Base-by-base conservation (phyloP, 2,329 filamentous ascomycete species). In the Colletotrichum sp. region DNA sequence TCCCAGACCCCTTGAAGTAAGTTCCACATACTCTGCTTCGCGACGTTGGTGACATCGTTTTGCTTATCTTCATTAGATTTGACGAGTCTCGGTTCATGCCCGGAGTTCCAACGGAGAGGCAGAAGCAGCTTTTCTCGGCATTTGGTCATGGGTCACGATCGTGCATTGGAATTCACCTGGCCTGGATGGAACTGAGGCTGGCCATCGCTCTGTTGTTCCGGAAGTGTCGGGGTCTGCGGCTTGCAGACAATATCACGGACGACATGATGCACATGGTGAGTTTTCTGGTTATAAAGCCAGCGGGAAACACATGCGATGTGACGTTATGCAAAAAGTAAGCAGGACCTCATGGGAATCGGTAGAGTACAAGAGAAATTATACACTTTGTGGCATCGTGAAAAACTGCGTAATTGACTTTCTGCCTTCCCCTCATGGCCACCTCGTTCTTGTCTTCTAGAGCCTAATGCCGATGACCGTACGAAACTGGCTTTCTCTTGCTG, bases 141-240 rank as follows among this genome's bases (percentile, higher is more conserved):
- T 92, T 91, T 79, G 89, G 90, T 2, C 87, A 85, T 7, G 90
- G 90, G 3, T 84, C 26, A 26, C 38, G 67, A 7, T 82, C 81
- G 4, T 93, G 91, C 75, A 83, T 93, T 18, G 91, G 91, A 3
- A 82, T 90, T 30, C 89, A 92, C 75, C 83, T 93, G 26, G 91
- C 91, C 0, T 83, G 85, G 24, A 90, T 90, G 82, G 90, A 92
- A 79, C 78, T 93, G 30, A 84, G 89, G 10, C 85, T 90, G 56
- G 88, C 85, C 0, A 83, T 87, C 0, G 87, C 89, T 0, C 82
- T 85, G 6, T 90, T 93, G 81, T 90, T 92, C 79, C 83, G 85
- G 1, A 82, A 87, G 43, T 90, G 87, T 76, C 84, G 85, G 0
- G 79, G 81, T 68, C 80, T 84, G 1, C 80, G 66, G 30, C 73